A percentile compares a stretch with the other conserved stretches of the same genome.
Conservation (phyloP, 306 rosid genomes). For the Inga leiocalycina region DNA sequence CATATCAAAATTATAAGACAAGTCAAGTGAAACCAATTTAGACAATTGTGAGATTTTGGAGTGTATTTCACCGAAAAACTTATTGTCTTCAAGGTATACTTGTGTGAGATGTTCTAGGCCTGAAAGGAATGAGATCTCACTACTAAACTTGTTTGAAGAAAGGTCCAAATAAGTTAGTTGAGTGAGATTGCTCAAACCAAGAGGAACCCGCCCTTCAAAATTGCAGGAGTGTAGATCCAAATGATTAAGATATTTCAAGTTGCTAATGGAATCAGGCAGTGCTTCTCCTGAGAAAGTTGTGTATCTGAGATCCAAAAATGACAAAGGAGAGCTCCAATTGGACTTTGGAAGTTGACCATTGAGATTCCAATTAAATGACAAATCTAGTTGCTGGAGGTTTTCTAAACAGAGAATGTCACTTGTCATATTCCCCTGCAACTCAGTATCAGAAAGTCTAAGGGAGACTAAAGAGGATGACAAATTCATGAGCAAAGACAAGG, state of each 20-base stretch:
- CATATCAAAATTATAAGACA: too few relatives aligned
- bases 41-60: background rate
- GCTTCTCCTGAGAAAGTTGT: background rate
- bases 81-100: background rate
- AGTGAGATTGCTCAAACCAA: background rate
- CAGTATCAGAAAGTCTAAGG: background rate
- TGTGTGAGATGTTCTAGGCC: background rate
- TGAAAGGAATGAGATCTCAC: constrained; percentile 25
- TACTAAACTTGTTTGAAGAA: background rate
- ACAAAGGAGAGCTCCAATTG: background rate
- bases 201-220: background rate
- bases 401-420: background rate
- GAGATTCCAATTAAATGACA: background rate
- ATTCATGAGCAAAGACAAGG: constrained; percentile 1
- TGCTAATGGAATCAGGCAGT: too few relatives aligned
- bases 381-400: background rate
- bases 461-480: constrained; percentile 24
- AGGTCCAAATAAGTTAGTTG: background rate
- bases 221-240: background rate
- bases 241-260: background rate
- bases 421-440: background rate
- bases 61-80: background rate
- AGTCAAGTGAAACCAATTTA: background rate
- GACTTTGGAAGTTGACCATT: background rate
- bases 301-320: background rate